Evolutionary conservation across 176 grass and related monocot species (phyloP).

Genomic region (Typha latifolia): DNA sequence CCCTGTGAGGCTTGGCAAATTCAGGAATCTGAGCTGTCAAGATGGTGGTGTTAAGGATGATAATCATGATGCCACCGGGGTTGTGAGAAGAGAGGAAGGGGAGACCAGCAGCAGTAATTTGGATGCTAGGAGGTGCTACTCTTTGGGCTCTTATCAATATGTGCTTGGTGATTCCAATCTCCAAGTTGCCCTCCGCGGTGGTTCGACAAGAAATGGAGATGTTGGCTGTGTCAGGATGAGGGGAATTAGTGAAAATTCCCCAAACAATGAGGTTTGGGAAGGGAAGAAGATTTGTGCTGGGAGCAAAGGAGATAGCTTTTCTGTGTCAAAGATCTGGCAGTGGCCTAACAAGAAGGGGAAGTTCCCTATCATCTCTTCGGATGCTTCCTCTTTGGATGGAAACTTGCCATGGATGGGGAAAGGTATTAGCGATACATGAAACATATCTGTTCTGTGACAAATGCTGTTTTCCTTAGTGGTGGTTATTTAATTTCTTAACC

Average conservation of each 20-base stretch:
- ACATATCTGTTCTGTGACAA: neutral
- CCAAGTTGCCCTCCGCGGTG: constrained; percentile 33
- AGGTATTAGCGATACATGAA: constrained; percentile 6
- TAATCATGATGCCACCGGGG: neutral
- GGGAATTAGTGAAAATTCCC: constrained; percentile 5
- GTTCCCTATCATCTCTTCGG: constrained; percentile 36
- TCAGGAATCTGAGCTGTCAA: constrained; percentile 35
- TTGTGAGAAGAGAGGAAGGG: constrained; percentile 38
- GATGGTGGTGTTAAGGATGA: constrained; percentile 16
- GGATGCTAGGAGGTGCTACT: constrained; percentile 65
- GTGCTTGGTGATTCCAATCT: constrained; percentile 52
- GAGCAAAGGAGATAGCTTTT: constrained; percentile 89
- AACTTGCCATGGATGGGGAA: constrained; percentile 35
- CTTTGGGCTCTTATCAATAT: constrained; percentile 81
- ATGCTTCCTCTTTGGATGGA: constrained; percentile 42
- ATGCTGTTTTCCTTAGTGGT: neutral
- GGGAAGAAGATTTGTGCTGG: constrained; percentile 51
- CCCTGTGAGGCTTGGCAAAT: constrained; percentile 73
- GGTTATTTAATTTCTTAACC: neutral
- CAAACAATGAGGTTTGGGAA: constrained; percentile 15
- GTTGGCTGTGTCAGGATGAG: constrained; percentile 7
- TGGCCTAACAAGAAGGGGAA: constrained; percentile 53
- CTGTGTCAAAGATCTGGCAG: constrained; percentile 96
- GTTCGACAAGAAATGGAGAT: constrained; percentile 16
- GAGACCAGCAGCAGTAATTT: constrained; percentile 51